A percentile compares a stretch with the other conserved stretches of the same genome.
These are phyloP conservation scores for Boletus rubescentipes DNA, from an alignment of 768 basidiomycete species.

Conservation along the genomic window DNA sequence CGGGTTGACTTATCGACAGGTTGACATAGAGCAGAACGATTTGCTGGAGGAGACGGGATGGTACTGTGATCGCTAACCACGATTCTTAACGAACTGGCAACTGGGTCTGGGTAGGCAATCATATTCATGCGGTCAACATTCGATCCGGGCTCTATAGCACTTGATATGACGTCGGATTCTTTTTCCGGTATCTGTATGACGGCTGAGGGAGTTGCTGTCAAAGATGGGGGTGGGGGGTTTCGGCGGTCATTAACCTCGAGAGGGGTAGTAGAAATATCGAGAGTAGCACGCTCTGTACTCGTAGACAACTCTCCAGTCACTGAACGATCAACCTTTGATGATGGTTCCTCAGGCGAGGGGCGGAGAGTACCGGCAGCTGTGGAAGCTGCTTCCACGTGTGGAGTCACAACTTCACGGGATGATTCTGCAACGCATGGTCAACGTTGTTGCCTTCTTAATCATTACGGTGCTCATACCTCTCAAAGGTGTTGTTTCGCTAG, in stretches of 20 bases:
- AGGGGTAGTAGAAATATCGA: conserved; percentile 7
- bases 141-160: conserved; percentile 4
- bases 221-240: conserved; percentile 9
- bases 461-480: conserved; percentile 17
- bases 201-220: conserved; percentile 13
- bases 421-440: conserved; percentile 20
- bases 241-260: conserved; percentile 5
- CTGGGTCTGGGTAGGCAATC: conserved; percentile 10
- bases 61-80: conserved; percentile 31
- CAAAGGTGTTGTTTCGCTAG: conserved; percentile 1
- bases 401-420: conserved; percentile 5
- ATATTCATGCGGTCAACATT: conserved; percentile 9
- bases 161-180: conserved; percentile 12
- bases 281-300: conserved; percentile 11
- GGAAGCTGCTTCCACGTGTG: conserved; percentile 14
- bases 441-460: neutral
- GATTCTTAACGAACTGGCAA: conserved; percentile 20
- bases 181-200: conserved; percentile 15
- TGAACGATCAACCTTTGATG: conserved; percentile 4
- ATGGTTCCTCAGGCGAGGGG: conserved; percentile 5
- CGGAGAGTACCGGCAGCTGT: conserved; percentile 2
- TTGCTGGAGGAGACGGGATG: conserved; percentile 7
- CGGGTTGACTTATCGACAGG: conserved; percentile 40
- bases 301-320: conserved; percentile 4
- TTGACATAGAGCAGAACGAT: conserved; percentile 8